Conservation (phyloP, 2,329 filamentous ascomycete genomes). For the Clonostachys chloroleuca region DNA sequence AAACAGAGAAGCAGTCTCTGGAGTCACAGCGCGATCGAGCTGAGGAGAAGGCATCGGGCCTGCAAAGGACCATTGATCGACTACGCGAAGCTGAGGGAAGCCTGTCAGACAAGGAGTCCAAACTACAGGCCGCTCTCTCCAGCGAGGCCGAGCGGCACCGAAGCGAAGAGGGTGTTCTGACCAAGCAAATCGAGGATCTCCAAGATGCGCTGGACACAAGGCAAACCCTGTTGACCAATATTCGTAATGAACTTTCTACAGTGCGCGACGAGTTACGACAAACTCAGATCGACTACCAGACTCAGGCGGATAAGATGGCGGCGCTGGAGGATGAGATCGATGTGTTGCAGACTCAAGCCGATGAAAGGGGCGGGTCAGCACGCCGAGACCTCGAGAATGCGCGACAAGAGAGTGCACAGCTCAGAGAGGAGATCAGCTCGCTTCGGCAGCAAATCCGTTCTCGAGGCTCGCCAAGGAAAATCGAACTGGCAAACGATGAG, state of each 20-base stretch:
- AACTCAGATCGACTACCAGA: conserved; percentile 57
- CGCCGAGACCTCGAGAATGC: conserved; percentile 39
- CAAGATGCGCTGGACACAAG: conserved; percentile 67
- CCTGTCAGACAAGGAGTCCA: conserved; percentile 63
- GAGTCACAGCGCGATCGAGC: conserved; percentile 62
- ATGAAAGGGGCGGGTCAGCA: conserved; percentile 6
- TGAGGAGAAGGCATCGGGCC: conserved; percentile 61
- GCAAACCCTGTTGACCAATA: conserved; percentile 59
- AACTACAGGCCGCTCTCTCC: conserved; percentile 62
- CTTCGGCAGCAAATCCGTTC: conserved; percentile 9
- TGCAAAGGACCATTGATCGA: conserved; percentile 68
- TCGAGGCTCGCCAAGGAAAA: conserved; percentile 4
- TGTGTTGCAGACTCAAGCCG: conserved; percentile 48
- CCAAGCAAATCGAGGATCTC: conserved; percentile 69
- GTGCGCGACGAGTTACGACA: conserved; percentile 68
- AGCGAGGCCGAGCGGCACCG: conserved; percentile 69
- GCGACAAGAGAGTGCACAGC: conserved; percentile 19
- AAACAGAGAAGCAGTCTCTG: conserved; percentile 59
- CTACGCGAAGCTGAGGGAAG: conserved; percentile 65
- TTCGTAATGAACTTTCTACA: conserved; percentile 61
- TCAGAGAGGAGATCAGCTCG: conserved; percentile 30
- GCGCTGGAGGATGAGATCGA: conserved; percentile 74
- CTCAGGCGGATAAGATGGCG: conserved; percentile 60
- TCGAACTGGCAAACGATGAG: conserved; percentile 20
- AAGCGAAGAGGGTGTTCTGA: conserved; percentile 66